Conservation (phyloP, 129 eudicot genomes). For the Flaveria robusta region DNA sequence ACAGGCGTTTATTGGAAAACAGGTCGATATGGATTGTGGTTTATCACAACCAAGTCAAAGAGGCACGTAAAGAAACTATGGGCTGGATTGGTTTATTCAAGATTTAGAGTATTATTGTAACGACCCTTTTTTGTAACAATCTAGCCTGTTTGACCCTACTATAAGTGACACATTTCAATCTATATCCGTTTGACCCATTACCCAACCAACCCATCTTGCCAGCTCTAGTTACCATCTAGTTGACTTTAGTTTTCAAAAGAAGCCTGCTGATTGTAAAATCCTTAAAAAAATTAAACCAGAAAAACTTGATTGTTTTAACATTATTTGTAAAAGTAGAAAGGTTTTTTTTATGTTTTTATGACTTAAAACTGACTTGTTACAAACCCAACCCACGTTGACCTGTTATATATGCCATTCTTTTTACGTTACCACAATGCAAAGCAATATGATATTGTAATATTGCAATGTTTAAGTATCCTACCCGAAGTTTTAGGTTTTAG, state of each 20-base stretch:
- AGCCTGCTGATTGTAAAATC: not conserved
- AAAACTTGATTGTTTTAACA: not conserved
- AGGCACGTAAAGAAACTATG: not conserved
- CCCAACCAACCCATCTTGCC: not conserved
- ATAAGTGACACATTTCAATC: not conserved
- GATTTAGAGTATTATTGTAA: not conserved
- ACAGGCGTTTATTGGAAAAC: not conserved
- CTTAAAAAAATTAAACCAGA: not conserved
- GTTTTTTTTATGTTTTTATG: too few species aligned
- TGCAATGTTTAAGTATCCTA: not conserved
- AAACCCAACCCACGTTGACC: not conserved
- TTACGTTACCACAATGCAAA: not conserved
- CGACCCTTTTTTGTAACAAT: not conserved
- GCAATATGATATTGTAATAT: not conserved
- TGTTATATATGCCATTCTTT: not conserved
- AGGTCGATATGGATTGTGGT: not conserved
- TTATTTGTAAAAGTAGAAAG: not conserved
- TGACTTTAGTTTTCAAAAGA: not conserved
- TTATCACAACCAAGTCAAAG: not conserved
- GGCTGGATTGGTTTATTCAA: not conserved
- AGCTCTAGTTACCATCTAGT: not conserved
- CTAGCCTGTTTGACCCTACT: not conserved
- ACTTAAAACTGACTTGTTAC: not conserved
- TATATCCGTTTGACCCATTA: not conserved
- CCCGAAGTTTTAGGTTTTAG: not conserved